Evolutionary conservation across 2,329 filamentous ascomycete genomes (phyloP).

Genomic region (Talaromyces sp.): DNA sequence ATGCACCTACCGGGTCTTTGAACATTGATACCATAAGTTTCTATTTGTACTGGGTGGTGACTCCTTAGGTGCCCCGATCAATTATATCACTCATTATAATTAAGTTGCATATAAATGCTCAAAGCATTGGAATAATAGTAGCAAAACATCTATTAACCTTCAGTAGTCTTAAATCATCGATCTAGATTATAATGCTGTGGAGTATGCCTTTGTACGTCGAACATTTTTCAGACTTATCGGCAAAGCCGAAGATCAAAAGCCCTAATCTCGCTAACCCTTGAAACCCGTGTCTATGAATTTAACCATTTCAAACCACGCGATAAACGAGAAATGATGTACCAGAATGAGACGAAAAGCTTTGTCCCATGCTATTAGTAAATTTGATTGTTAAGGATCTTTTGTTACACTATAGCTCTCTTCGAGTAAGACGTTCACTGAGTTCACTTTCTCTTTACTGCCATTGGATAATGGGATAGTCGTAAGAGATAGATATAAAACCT

Average conservation of each 20-base stretch:
- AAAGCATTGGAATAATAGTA: neutral
- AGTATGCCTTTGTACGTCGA: neutral
- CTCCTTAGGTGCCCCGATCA: neutral
- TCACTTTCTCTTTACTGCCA: neutral
- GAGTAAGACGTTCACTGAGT: neutral
- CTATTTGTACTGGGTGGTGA: neutral
- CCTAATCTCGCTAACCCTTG: neutral
- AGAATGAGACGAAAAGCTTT: neutral
- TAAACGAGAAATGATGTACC: neutral
- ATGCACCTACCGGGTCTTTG: neutral
- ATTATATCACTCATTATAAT: neutral
- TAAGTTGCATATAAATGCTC: neutral
- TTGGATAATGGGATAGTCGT: neutral
- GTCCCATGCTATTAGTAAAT: neutral
- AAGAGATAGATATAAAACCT: neutral
- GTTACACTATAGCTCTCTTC: neutral
- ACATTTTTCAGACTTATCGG: neutral
- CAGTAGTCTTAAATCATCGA: neutral
- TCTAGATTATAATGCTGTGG: neutral
- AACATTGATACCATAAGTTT: neutral
- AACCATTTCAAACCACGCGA: neutral
- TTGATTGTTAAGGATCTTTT: neutral
- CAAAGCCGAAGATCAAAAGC: neutral
- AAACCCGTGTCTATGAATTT: neutral
- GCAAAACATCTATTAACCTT: neutral